Conservation (phyloP, 768 basidiomycete genomes). For the Suillus weaverae region DNA sequence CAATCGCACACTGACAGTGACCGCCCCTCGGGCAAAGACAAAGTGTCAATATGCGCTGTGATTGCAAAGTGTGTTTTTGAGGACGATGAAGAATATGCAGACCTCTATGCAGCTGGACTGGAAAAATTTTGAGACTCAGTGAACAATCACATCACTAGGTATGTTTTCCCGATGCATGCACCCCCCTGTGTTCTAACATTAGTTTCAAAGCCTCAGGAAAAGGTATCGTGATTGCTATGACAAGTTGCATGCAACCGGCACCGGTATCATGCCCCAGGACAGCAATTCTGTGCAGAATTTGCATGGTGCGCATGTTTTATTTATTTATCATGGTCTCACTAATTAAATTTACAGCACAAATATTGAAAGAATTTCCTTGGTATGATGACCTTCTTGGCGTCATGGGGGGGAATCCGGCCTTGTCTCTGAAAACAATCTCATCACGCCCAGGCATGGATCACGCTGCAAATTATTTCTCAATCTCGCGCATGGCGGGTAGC, state of each 20-base stretch:
- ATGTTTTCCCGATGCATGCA: neutral
- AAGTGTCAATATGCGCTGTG: constrained; percentile 1
- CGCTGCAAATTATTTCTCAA: too few relatives aligned
- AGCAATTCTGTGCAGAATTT: neutral
- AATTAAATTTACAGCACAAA: neutral
- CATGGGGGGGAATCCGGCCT: neutral
- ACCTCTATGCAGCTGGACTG: neutral
- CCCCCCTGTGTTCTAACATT: neutral
- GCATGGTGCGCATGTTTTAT: neutral
- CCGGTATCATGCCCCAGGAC: neutral
- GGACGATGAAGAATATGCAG: neutral
- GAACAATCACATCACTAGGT: constrained; percentile 5
- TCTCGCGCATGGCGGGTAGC: too few relatives aligned
- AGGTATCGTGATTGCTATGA: neutral
- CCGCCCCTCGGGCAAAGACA: constrained; percentile 11
- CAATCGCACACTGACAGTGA: constrained; percentile 4
- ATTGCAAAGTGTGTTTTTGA: constrained; percentile 10
- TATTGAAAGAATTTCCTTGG: constrained; percentile 3
- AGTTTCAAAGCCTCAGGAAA: neutral
- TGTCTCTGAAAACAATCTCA: neutral
- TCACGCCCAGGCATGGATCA: neutral
- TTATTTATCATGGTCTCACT: too few relatives aligned
- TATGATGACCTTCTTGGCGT: constrained; percentile 1
- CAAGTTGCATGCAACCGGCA: neutral
- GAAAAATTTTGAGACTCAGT: neutral